Base-by-base conservation (phyloP, 1,139 yeast genomes). In the Yamadazyma membranifaciens region DNA sequence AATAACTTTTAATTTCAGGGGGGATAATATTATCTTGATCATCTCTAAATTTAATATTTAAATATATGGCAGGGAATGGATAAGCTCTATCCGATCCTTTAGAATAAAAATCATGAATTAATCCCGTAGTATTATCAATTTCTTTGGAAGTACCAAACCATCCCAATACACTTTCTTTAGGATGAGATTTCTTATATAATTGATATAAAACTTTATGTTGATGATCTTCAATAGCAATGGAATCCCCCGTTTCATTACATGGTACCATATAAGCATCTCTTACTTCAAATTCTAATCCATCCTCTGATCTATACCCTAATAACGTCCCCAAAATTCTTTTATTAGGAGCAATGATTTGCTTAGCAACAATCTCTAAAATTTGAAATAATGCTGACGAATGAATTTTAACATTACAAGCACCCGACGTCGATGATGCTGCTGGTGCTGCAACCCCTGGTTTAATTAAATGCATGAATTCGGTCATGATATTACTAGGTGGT, bases 211-310 rank as follows among this genome's bases (percentile, higher is more conserved):
- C 66, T 59, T 82, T 81, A 69, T 85, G 87, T 56, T 81, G 83
- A 45, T 80, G 81, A 55, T 83, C 87, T 56, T 84, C 92, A 51
- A 87, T 81, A 50, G 83, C 78, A 48, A 85, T 78, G 34, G 86
- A 87, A 51, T 72, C 77, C 28, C 86, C 91, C 36, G 86, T 83
- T 59, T 87, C 95, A 46, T 75, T 76, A 57, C 88, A 87, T 36
- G 95, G 94, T 40, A 88, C 94, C 63, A 87, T 78, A 63, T 82
- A 88, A 7, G 91, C 87, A 49, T 81, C 87, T 56, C 81, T 77
- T 52, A 88, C 72, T 56, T 83, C 94, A 37, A 85, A 74, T 54
- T 79, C 86, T 24, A 78, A 65, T n/a, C 95, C 95, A 60, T 87
- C 96, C 49, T 87, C 95, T 14, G 92, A 83, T 60, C 95, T 77